Base-by-base conservation (phyloP, 345 rosid species). In the Syzygium grande region DNA sequence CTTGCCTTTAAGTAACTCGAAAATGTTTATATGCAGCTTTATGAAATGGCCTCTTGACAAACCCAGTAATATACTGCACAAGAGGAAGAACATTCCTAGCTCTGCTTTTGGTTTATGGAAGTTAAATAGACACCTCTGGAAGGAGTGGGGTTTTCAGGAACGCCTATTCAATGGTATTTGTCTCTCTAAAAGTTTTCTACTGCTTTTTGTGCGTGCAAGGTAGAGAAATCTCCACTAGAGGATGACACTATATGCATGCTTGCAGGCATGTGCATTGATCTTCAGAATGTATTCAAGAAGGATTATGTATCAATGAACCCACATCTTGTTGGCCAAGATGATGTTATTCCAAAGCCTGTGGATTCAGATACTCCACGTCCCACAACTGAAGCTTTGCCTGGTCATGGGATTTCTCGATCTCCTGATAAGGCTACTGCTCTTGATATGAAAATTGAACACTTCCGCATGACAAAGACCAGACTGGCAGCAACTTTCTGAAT, bases 91-190 rank as follows among this genome's bases (percentile, higher is more conserved):
- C 19, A 17, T 87, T 61, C 94, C 95, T 88, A 88, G 89, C 84
- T 90, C 94, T 87, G 65, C 89, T 88, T 86, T 95, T 90, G 92
- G 65, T 27, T 21, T 92, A 49, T 95, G 98, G 99, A 96, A 89
- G 91, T 79, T 88, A 88, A 91, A 90, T 85, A 94, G 90, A 85
- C 84, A 56, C 83, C 86, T 87, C 84, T 90, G 92, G 91, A 95
- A 91, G 88, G 98, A 95, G 68, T 91, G 88, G 59, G 56, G 90
- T 58, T 92, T 96, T 87, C 29, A 84, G 53, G 95, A 95, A 78
- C 93, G 99, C 86, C 89, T 86, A 80, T 2, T 94, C 52, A 93
- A 96, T 65, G 99, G 99, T 95, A 86, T 65, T 29, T 15, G 29
- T 65, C 84, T 91, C 65, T 43, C 54, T 84, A 55, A 34, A 86